Base-by-base conservation (phyloP, 2,329 filamentous ascomycete species). In the Aspergillus tubingensis region DNA sequence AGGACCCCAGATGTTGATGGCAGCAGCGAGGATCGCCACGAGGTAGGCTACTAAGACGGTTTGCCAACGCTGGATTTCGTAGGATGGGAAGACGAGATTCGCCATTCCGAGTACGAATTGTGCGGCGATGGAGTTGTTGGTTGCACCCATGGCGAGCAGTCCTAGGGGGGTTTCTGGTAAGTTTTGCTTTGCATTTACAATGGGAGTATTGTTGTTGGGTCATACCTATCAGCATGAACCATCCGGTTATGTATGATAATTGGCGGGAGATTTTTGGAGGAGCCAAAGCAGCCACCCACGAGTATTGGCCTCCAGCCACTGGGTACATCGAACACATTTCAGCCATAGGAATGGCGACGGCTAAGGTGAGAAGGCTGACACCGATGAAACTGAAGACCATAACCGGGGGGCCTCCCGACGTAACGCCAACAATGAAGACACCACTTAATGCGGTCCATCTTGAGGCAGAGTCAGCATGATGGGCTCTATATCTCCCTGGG, bases 331-430 rank as follows among this genome's bases (percentile, higher is more conserved):
- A 81, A 61, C 83, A 85, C 77, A 83, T 86, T 67, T 87, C 84
- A 19, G 84, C 84, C 80, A 86, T 84, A 1, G 82, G 82, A 60
- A 85, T 83, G 10, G 83, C 84, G 5, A 86, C 83, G 7, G 80
- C 77, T 11, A 86, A 70, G 1, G 82, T 80, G 19, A 82, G 74
- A 8, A 81, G 52, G 61, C 81, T 83, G 23, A 86, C 80, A 4
- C 78, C 82, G 21, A 86, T 70, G 80, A 83, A 86, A 44, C 81
- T 80, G 74, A 82, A 86, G 6, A 86, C 78, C 81, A 86, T 86
- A 44, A 86, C 83, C 0, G 84, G 82, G 3, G 84, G 83, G 1
- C 84, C 84, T 13, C 84, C 84, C 38, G 82, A 79, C 59, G 80
- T 80, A 10, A 85, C 80, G 5, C 83, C 85, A 32, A 85, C 79